Evolutionary conservation across 306 rosid species (phyloP), one percentile per base, ranked within the genome.

Genomic region (Dalbergia cochinchinensis): DNA sequence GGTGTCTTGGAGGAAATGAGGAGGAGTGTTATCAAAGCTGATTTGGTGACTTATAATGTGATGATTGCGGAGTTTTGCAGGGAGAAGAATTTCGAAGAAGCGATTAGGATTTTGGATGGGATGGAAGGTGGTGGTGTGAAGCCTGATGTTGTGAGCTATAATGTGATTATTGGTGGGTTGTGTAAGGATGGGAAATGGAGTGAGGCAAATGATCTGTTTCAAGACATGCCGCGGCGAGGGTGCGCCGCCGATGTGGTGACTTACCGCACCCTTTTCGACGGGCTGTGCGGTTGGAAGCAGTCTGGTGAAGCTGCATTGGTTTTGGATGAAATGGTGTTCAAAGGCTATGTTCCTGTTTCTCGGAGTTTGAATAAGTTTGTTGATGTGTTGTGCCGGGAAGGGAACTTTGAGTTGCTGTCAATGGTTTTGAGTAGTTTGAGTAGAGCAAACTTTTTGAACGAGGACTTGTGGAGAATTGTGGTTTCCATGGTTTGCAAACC

Each of bases 291-390:
- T 41, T 84, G 80, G 62, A 80, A 55, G 76, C 90, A 83, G 80
- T 85, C 88, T 62, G 73, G 50, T 75, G 97, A 90, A 79, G 97
- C 96, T 47, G 84, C 87, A 11, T 58, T 81, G 26, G 45, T 90
- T 74, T 50, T 92, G 59, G 97, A 92, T 37, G 96, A 92, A 89
- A 90, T 90, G 98, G 41, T 92, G 44, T 94, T 89, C 71, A 83
- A 88, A 87, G 91, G 96, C 16, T 86, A 69, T 62, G 74, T 65
- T 12, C 96, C 94, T 6, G 71, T 54, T 73, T 15, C 54, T 0
- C 44, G n/a, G 20, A 86, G 87, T 66, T 26, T 85, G 51, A 84
- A 82, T 35, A 80, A 82, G 34, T 82, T 94, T 47, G 68, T 92
- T 0, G 33, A 57, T 14, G 76, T 42, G 35, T 47, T 92, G 85